A percentile compares a stretch with the other conserved stretches of the same genome.
Conservation (phyloP, 176 grass and related monocot genomes). For the Elymus sibiricus region DNA sequence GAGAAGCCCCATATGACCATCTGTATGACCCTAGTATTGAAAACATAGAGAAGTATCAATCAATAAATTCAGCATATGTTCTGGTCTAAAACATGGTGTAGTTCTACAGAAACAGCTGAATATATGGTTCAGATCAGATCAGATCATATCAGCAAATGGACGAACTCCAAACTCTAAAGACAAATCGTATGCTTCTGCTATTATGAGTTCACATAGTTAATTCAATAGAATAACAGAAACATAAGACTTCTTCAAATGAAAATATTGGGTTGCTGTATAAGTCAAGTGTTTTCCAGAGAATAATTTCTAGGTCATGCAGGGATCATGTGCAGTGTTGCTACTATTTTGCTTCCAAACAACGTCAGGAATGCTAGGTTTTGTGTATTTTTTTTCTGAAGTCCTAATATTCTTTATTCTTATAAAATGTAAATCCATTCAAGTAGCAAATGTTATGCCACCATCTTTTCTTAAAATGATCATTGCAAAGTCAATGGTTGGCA, state of each 20-base stretch:
- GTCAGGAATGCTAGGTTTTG: neutral
- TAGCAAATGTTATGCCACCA: neutral
- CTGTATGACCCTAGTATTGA: constrained; percentile 73
- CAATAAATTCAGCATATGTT: neutral
- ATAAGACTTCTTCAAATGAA: neutral
- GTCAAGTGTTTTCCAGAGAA: neutral
- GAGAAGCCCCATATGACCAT: constrained; percentile 84
- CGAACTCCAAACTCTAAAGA: neutral
- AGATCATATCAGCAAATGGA: constrained; percentile 12
- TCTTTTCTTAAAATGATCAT: neutral
- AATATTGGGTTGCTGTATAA: neutral
- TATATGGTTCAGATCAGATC: neutral
- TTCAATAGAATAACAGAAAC: neutral
- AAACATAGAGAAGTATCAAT: neutral
- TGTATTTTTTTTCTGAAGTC: neutral
- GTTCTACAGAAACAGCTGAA: neutral
- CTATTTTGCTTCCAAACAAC: constrained; percentile 1
- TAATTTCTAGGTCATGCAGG: neutral
- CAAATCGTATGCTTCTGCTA: neutral
- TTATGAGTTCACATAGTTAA: neutral
- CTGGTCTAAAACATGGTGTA: neutral
- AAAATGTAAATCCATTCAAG: neutral
- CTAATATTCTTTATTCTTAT: neutral
- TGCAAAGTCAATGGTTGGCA: neutral
- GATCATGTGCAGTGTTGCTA: neutral